A percentile compares a stretch with the other conserved stretches of the same genome.
These are phyloP conservation scores for Inga oerstediana DNA, from an alignment of 306 rosid genomes.

Conservation along the genomic window DNA sequence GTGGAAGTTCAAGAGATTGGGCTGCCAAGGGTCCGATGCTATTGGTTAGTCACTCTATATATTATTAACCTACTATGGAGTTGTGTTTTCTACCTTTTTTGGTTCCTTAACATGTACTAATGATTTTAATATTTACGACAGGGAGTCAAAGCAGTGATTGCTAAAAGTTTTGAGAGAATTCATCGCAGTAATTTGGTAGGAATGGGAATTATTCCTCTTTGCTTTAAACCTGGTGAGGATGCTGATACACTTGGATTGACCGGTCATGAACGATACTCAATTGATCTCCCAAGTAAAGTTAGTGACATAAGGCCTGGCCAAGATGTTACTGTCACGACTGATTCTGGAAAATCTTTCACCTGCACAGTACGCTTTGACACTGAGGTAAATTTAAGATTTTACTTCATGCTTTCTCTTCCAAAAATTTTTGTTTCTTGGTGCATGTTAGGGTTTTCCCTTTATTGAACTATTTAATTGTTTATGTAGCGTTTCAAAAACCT, in stretches of 20 bases:
- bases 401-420: conserved; percentile 2
- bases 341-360: conserved; percentile 81
- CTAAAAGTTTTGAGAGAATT: conserved; percentile 96
- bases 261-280: conserved; percentile 91
- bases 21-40: conserved; percentile 99
- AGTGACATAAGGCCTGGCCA: conserved; percentile 93
- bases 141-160: conserved; percentile 99
- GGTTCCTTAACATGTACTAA: conserved; percentile 3
- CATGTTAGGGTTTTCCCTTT: neutral
- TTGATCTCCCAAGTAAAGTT: conserved; percentile 81
- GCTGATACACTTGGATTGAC: conserved; percentile 93
- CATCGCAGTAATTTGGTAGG: conserved; percentile 99
- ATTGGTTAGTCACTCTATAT: conserved; percentile 62
- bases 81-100: conserved; percentile 5
- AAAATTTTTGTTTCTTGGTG: neutral
- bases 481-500: conserved; percentile 11
- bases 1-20: conserved; percentile 99
- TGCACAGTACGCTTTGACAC: conserved; percentile 93
- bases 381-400: conserved; percentile 60
- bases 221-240: conserved; percentile 97
- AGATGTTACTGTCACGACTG: conserved; percentile 84
- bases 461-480: neutral
- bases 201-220: conserved; percentile 96
- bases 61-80: conserved; percentile 12
- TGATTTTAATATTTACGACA: conserved; percentile 37